Percentiles rank a stretch among this genome's conserved stretches.
These are phyloP conservation scores for Coemansia sp. DNA, from an alignment of 192 early-diverging fungal genomes.

Conservation along the genomic window DNA sequence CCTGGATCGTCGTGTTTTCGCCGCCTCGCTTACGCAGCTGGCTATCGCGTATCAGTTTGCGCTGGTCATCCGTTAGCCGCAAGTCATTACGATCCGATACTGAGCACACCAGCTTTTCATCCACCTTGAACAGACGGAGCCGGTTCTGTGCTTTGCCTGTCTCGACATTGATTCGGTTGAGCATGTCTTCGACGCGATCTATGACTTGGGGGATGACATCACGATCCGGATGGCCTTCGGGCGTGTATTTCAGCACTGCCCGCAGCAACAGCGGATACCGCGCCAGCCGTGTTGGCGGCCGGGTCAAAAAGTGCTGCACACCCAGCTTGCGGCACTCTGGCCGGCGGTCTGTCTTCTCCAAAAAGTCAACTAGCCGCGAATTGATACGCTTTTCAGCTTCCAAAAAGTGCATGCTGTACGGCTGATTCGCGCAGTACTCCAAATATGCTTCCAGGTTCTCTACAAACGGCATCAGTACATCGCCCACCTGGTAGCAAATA, in stretches of 20 bases:
- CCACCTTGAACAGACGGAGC: constrained; percentile 74
- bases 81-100: constrained; percentile 62
- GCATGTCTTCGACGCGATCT: constrained; percentile 67
- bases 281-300: constrained; percentile 84
- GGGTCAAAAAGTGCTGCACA: constrained; percentile 80
- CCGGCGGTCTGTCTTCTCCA: constrained; percentile 71
- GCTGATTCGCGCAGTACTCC: constrained; percentile 82
- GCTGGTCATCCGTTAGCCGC: constrained; percentile 65
- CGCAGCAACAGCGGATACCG: constrained; percentile 81
- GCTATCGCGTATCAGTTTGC: constrained; percentile 77
- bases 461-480: constrained; percentile 74
- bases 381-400: constrained; percentile 76
- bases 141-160: constrained; percentile 86
- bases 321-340: constrained; percentile 81
- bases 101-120: constrained; percentile 65
- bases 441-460: constrained; percentile 75
- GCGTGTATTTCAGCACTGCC: constrained; percentile 80
- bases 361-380: constrained; percentile 66
- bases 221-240: constrained; percentile 75
- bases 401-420: constrained; percentile 76
- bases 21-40: constrained; percentile 67
- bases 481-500: constrained; percentile 82
- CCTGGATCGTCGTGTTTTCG: constrained; percentile 66
- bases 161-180: constrained; percentile 79
- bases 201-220: constrained; percentile 70